Evolutionary conservation across 1,284 basidiomycete species (phyloP), one percentile per base, ranked within the genome.

Genomic region (Microbotryomycetes sp.): DNA sequence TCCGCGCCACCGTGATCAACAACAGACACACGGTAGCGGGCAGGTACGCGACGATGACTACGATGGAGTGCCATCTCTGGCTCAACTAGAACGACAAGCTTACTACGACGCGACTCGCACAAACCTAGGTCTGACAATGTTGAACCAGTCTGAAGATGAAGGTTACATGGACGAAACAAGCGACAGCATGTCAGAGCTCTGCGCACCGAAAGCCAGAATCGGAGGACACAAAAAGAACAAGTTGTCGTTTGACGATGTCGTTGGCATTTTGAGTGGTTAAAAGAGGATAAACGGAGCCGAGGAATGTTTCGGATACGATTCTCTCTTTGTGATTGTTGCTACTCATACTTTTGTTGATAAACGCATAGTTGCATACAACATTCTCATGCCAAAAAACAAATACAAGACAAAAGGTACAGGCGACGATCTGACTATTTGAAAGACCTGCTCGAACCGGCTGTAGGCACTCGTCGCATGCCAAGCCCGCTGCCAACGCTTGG

Each of bases 161-260:
- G n/a, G n/a, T n/a, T n/a, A n/a, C n/a, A n/a, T n/a, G n/a, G n/a
- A n/a, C n/a, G n/a, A n/a, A n/a, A 49, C 48, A 49, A 57, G 11
- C 49, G 24, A 9, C 47, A 49, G 2, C 31, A 57, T 24, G 56
- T n/a, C 18, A 27, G 41, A 4, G 41, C 35, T n/a, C 45, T 41
- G 26, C 45, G 29, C 2, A 55, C 52, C 7, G 54, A 55, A 55
- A 52, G 60, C 7, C 51, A 45, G 18, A 29, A 27, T 9, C 30
- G 28, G 7, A 54, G 50, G 52, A 9, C 63, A 65, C 28, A 52
- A 47, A 23, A 61, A 61, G 27, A 57, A 59, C 16, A 65, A 65
- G 31, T 35, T 65, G 23, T 56, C 53, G 29, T 65, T 65, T 31
- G 63, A 65, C 4, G 63, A 65, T 15, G 63, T 65, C 2, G 59